These are phyloP conservation scores for Diaporthe batatas DNA, from an alignment of 2,329 filamentous ascomycete genomes.

Conservation along the genomic window DNA sequence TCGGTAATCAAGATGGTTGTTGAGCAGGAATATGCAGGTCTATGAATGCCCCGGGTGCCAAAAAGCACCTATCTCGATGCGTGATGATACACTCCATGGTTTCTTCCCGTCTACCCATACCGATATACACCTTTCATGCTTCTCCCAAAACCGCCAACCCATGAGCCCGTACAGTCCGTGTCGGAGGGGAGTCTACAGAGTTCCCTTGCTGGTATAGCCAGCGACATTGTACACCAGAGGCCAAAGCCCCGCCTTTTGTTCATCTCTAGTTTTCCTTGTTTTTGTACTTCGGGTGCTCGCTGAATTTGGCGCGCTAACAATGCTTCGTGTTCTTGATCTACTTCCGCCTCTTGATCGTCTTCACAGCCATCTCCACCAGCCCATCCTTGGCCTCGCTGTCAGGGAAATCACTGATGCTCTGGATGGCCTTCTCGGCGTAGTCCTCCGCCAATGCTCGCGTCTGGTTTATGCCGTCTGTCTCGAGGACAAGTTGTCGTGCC, in stretches of 20 bases:
- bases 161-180: slow-evolving; percentile 5
- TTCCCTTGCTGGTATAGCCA: not conserved
- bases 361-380: slow-evolving; percentile 92
- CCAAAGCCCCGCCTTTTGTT: not conserved
- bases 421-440: slow-evolving; percentile 89
- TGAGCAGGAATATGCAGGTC: slow-evolving; percentile 22
- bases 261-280: not conserved
- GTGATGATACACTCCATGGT: slow-evolving; percentile 31
- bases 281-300: not conserved
- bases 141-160: slow-evolving; percentile 11
- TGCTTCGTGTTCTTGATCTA: slow-evolving; percentile 54
- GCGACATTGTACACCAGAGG: not conserved
- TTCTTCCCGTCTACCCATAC: not conserved
- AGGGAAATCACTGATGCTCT: slow-evolving; percentile 86
- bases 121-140: not conserved
- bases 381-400: slow-evolving; percentile 96
- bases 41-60: slow-evolving; percentile 21
- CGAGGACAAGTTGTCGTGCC: slow-evolving; percentile 87
- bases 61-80: slow-evolving; percentile 28
- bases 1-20: not conserved
- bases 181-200: slow-evolving; percentile 27
- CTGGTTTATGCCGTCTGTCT: slow-evolving; percentile 90
- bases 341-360: slow-evolving; percentile 90
- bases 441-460: slow-evolving; percentile 91
- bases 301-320: not conserved